Evolutionary conservation across 2,329 filamentous ascomycete genomes (phyloP), one percentile per base, ranked within the genome.

Genomic region (Exophiala sideris): DNA sequence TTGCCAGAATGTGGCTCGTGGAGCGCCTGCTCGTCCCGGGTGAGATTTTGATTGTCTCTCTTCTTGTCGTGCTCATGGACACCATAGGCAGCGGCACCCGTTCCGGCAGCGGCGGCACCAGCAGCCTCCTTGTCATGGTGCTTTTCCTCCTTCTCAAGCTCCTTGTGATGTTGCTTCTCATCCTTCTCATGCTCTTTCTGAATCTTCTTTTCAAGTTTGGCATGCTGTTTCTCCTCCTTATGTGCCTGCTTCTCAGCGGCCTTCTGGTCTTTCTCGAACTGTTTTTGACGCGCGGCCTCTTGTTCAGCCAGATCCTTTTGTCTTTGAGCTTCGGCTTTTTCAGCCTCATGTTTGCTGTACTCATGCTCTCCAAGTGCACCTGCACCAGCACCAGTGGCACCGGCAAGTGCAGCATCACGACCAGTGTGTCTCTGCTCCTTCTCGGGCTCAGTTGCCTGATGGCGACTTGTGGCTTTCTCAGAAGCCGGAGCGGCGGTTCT

Each of bases 221-320:
- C 40, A 20, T 50, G 57, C 33, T 56, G 29, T 41, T 61, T 61
- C 45, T 58, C 52, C 33, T 56, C 52, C 32, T 57, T 61, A 39
- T 49, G 48, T 10, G 54, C 53, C 29, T 39, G 50, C 45, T 61
- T 59, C 35, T 56, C 48, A 6, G 58, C 55, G 7, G 52, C 52
- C 34, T 56, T 58, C 36, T 58, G 52, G 18, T 61, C 58, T 20
- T 54, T 56, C 29, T 56, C 58, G 29, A 45, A 58, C 24, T 61
- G 55, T 36, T 49, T 58, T 33, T 55, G 58, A 9, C 57, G 59
- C 29, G 55, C 57, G 10, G 46, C 57, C 39, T 58, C 52, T 35
- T 61, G 58, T 35, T 58, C 52, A 35, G 46, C 58, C 7, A 62
- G 44, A 29, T 60, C 54, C 34, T 62, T 55, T 42, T 60, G 57